Evolutionary conservation across 1,139 yeast genomes (phyloP), one percentile per base, ranked within the genome.

Genomic region (Candida sp.): DNA sequence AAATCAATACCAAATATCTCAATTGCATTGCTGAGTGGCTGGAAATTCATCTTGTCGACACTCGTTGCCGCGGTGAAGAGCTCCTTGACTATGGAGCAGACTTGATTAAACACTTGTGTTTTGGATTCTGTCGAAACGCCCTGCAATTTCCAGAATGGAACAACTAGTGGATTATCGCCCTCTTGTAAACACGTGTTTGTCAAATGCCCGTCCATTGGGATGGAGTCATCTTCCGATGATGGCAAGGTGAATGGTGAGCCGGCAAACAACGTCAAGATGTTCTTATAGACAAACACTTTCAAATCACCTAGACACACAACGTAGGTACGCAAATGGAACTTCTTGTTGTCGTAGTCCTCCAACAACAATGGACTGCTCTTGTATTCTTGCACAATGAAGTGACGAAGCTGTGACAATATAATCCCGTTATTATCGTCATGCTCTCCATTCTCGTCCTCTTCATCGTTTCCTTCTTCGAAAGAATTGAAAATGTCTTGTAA

Each of bases 151-250:
- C 88, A 84, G 60, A 90, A 88, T 55, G 88, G 88, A 33, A 81
- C 84, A 28, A 92, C 97, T 27, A 61, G 75, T 59, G 69, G 77
- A 56, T 56, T 65, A 45, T 61, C 73, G 33, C 57, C 61, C 25
- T 81, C 84, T 68, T 94, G 98, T 43, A 91, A 72, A 71, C 99
- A 94, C 0, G 99, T 94, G 64, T 94, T 94, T 34, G 99, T 94
- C 59, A 94, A 76, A 66, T 94, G 99, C 2, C 96, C 88, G 0
- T 69, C 70, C 72, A 89, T 77, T 33, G 79, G 77, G 35, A 78
- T 70, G 42, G 70, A 64, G 37, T 65, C 65, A 7, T 58, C 61
- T 60, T 23, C 17, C 2, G 37, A 66, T 3, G 61, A 63, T 3
- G 88, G 84, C 4, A 60, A 53, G 1, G 59, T 57, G 62, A 84